phyloP scores from a whole-genome alignment of 371 early-diverging fungal species.

The Chytridiales sp. region DNA sequence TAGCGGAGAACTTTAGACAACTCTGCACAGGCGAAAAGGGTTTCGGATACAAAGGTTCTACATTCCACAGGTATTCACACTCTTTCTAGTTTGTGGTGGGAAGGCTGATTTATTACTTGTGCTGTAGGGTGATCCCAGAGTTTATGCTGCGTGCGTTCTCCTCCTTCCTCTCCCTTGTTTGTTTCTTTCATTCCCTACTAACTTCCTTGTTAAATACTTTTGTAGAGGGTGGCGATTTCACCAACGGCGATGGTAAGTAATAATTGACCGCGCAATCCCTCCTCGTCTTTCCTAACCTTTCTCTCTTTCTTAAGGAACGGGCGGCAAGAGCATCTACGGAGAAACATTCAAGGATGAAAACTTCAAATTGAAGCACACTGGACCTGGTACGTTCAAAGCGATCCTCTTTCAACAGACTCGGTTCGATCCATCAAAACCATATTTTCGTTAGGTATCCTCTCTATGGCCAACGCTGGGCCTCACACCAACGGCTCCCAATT shows the following conservation, averaged over 20 bases:
- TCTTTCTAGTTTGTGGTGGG: constrained; percentile 37
- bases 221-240: constrained; percentile 42
- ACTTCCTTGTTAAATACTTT: constrained; percentile 36
- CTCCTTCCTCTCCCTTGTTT: neutral
- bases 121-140: constrained; percentile 48
- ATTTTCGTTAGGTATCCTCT: constrained; percentile 53
- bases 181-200: constrained; percentile 35
- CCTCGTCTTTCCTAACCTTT: too few species aligned
- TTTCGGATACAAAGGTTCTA: constrained; percentile 54
- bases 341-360: constrained; percentile 69
- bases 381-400: too few species aligned
- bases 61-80: constrained; percentile 53
- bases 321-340: constrained; percentile 62
- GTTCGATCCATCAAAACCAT: too few species aligned
- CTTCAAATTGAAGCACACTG: constrained; percentile 59
- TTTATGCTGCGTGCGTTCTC: neutral
- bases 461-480: constrained; percentile 60
- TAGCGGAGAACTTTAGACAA: constrained; percentile 28
- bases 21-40: constrained; percentile 59
- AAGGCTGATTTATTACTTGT: neutral
- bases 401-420: too few species aligned
- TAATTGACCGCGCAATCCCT: constrained; percentile 54
- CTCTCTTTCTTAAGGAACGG: constrained; percentile 38
- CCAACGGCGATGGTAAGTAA: constrained; percentile 66
- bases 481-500: constrained; percentile 98